Conservation (phyloP, 768 basidiomycete species). For the Coprinellus aureogranulatus region DNA sequence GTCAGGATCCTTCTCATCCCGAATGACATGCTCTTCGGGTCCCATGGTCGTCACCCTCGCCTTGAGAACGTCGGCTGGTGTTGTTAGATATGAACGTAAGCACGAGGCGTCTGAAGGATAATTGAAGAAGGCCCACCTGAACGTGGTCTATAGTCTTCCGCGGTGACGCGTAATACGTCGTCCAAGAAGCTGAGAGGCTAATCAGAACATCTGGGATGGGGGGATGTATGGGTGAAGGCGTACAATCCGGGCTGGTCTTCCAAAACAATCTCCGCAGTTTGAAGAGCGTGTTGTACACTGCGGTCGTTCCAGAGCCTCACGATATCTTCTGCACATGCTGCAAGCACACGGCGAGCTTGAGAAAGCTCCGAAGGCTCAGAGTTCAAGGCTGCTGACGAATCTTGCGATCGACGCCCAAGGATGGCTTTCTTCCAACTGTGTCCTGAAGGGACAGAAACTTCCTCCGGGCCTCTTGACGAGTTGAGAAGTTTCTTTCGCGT, state of each 20-base stretch:
- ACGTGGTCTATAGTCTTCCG: conserved; percentile 50
- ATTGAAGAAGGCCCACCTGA: conserved; percentile 37
- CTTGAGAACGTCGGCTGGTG: conserved; percentile 63
- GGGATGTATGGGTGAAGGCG: too few relatives aligned
- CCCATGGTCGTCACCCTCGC: conserved; percentile 64
- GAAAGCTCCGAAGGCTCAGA: conserved; percentile 32
- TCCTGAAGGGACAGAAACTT: conserved; percentile 43
- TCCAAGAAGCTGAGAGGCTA: conserved; percentile 50
- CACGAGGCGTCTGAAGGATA: not conserved
- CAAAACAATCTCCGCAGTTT: conserved; percentile 42
- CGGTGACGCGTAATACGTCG: conserved; percentile 50
- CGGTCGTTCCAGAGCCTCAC: conserved; percentile 50
- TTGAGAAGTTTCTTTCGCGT: conserved; percentile 20
- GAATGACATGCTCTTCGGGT: conserved; percentile 60
- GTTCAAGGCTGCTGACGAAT: conserved; percentile 12
- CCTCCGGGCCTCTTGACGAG: conserved; percentile 43
- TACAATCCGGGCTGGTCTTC: conserved; percentile 64
- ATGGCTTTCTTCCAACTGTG: conserved; percentile 50
- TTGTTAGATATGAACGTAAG: not conserved
- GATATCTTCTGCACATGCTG: conserved; percentile 55
- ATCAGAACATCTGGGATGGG: conserved; percentile 13
- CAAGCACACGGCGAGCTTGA: conserved; percentile 45
- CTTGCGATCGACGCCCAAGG: conserved; percentile 28
- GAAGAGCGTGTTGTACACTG: conserved; percentile 42
- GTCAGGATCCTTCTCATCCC: conserved; percentile 40